A percentile compares a stretch with the other conserved stretches of the same genome.
Evolutionary conservation across 2,329 filamentous ascomycete species (phyloP).

Genomic region (Beauveria varroae): DNA sequence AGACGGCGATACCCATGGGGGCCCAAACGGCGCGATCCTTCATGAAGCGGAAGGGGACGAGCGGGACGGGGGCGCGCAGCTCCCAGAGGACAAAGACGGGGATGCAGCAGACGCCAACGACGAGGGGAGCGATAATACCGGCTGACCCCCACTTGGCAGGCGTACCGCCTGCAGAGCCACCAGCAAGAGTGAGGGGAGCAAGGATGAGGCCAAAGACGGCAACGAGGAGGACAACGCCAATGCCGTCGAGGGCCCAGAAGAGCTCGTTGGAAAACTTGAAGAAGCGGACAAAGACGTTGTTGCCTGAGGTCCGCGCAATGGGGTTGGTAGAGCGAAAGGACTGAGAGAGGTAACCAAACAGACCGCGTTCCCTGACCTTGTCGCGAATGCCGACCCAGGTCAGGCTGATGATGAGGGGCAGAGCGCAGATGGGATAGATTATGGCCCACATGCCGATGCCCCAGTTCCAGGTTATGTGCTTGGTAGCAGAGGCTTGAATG

Average conservation of each 20-base stretch:
- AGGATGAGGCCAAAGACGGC: slow-evolving; percentile 40
- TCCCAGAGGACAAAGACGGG: slow-evolving; percentile 46
- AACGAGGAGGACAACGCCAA: slow-evolving; percentile 38
- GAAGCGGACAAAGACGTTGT: background rate
- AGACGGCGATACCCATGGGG: slow-evolving; percentile 49
- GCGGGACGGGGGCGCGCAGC: slow-evolving; percentile 39
- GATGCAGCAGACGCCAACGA: slow-evolving; percentile 38
- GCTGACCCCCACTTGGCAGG: slow-evolving; percentile 29
- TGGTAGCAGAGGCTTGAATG: slow-evolving; percentile 41
- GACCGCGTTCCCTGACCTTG: slow-evolving; percentile 34
- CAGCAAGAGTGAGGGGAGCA: slow-evolving; percentile 38
- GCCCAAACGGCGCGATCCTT: slow-evolving; percentile 59
- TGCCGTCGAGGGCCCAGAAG: slow-evolving; percentile 39
- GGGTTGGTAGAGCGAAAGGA: slow-evolving; percentile 24
- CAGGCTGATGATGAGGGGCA: slow-evolving; percentile 49
- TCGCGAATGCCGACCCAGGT: slow-evolving; percentile 44
- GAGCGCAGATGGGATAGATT: slow-evolving; percentile 50
- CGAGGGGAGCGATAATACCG: slow-evolving; percentile 36
- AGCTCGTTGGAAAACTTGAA: slow-evolving; percentile 27
- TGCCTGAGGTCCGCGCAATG: background rate
- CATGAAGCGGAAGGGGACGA: slow-evolving; percentile 53
- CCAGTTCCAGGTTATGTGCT: slow-evolving; percentile 49
- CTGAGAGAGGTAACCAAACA: slow-evolving; percentile 30
- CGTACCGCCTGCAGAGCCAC: slow-evolving; percentile 23
- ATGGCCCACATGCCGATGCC: slow-evolving; percentile 59